Conservation (phyloP, 495 filamentous ascomycete species). For the Aspergillus olivimuriae region DNA sequence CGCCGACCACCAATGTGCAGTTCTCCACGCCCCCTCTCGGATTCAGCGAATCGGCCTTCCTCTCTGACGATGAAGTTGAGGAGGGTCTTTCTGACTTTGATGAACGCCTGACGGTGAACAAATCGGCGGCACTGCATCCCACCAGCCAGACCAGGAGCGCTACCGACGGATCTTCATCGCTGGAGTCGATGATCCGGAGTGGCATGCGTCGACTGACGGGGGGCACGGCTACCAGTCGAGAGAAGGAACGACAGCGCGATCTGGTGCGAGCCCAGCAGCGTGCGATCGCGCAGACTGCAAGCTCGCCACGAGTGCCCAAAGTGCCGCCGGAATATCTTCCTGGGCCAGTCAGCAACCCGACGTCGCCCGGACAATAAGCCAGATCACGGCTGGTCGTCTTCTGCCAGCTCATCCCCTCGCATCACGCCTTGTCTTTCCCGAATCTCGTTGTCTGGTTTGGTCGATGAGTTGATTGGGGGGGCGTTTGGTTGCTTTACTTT, state of each 20-base stretch:
- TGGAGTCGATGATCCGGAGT: conserved; percentile 61
- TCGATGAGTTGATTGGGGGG: too few species aligned
- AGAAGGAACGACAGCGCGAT: conserved; percentile 57
- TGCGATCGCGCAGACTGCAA: conserved; percentile 32
- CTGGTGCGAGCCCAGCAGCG: conserved; percentile 48
- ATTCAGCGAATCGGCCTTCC: conserved; percentile 41
- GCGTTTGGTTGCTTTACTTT: too few species aligned
- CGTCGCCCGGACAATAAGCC: conserved; percentile 27
- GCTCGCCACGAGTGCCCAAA: conserved; percentile 57
- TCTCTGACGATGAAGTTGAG: conserved; percentile 53
- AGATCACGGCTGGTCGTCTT: background rate
- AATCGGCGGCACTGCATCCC: conserved; percentile 36
- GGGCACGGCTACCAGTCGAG: conserved; percentile 45
- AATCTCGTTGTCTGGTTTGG: too few species aligned
- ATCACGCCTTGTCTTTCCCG: too few species aligned
- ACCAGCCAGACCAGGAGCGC: conserved; percentile 31
- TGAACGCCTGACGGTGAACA: conserved; percentile 43
- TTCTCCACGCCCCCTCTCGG: conserved; percentile 23
- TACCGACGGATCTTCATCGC: conserved; percentile 52
- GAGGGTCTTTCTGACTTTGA: conserved; percentile 42
- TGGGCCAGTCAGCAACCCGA: conserved; percentile 33
- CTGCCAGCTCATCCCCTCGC: too few species aligned
- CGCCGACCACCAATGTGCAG: conserved; percentile 20
- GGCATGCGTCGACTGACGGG: conserved; percentile 65
- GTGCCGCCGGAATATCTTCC: conserved; percentile 52